These are phyloP conservation scores for Plasmodium sp. DNA, from an alignment of 169 alveolate species.

Conservation along the genomic window DNA sequence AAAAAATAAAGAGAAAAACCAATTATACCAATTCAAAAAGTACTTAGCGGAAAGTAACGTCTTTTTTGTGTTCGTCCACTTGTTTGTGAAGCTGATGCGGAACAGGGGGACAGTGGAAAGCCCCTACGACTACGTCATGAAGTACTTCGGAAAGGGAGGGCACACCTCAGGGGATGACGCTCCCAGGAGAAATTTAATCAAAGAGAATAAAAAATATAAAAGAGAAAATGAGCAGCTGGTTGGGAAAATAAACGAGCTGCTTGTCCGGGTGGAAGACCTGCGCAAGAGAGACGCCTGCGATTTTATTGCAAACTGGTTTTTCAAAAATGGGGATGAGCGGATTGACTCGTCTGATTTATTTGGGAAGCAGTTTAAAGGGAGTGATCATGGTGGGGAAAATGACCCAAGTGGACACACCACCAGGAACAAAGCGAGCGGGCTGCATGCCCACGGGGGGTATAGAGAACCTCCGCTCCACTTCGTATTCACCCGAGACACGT, in stretches of 20 bases:
- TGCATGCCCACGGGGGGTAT: neutral
- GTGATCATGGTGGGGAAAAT: neutral
- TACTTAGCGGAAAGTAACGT: conserved; percentile 36
- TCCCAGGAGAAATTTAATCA: conserved; percentile 1
- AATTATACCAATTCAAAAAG: conserved; percentile 20
- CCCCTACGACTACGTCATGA: conserved; percentile 54
- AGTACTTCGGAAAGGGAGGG: neutral
- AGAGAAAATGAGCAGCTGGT: conserved; percentile 19
- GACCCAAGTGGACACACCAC: neutral
- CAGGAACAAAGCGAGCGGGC: neutral
- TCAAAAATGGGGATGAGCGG: conserved; percentile 13
- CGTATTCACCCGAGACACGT: conserved; percentile 33
- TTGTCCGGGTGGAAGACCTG: conserved; percentile 20
- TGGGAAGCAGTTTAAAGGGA: neutral
- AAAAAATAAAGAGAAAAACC: conserved; percentile 36
- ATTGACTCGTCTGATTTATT: neutral
- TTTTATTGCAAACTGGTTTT: conserved; percentile 22
- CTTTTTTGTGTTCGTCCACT: conserved; percentile 18
- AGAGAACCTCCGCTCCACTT: neutral
- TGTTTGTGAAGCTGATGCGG: conserved; percentile 30
- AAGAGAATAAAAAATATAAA: conserved; percentile 46
- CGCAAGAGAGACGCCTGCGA: conserved; percentile 1
- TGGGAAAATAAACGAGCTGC: conserved; percentile 43
- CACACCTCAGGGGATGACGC: neutral
- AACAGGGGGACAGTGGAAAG: conserved; percentile 20